phyloP scores from a whole-genome alignment of 2,329 filamentous ascomycete genomes.

The Stenocarpella maydis region DNA sequence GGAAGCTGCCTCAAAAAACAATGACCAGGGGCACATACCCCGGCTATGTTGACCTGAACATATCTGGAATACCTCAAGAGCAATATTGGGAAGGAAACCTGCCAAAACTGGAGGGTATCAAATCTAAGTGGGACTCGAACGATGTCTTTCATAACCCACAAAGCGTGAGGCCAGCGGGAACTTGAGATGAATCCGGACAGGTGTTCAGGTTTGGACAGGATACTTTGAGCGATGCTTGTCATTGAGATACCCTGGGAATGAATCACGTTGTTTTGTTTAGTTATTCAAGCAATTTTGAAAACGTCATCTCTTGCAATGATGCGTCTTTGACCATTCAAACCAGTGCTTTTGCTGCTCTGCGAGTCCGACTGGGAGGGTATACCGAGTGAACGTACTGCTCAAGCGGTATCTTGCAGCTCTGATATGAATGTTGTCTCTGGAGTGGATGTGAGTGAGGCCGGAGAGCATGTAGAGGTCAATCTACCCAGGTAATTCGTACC shows the following conservation, averaged over 20 bases:
- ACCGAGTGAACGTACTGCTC: too few relatives aligned
- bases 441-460: background rate
- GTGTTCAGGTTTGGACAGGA: too few relatives aligned
- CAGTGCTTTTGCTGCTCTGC: background rate
- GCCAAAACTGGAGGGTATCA: conserved; percentile 55
- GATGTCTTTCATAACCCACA: conserved; percentile 68
- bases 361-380: too few relatives aligned
- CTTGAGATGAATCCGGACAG: background rate
- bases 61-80: conserved; percentile 53
- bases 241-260: background rate
- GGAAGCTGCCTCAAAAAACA: conserved; percentile 46
- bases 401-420: conserved; percentile 4
- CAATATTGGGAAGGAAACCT: conserved; percentile 66
- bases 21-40: conserved; percentile 61
- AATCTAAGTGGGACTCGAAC: conserved; percentile 59
- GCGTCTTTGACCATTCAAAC: too few relatives aligned
- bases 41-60: conserved; percentile 66
- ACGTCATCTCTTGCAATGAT: too few relatives aligned
- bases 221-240: background rate
- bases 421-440: background rate
- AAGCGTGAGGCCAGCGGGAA: conserved; percentile 51
- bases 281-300: background rate
- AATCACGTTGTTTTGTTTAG: background rate
- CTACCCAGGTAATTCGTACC: too few relatives aligned
- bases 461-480: background rate